Base-by-base conservation (phyloP, 495 filamentous ascomycete species). In the Amorphotheca resinae region DNA sequence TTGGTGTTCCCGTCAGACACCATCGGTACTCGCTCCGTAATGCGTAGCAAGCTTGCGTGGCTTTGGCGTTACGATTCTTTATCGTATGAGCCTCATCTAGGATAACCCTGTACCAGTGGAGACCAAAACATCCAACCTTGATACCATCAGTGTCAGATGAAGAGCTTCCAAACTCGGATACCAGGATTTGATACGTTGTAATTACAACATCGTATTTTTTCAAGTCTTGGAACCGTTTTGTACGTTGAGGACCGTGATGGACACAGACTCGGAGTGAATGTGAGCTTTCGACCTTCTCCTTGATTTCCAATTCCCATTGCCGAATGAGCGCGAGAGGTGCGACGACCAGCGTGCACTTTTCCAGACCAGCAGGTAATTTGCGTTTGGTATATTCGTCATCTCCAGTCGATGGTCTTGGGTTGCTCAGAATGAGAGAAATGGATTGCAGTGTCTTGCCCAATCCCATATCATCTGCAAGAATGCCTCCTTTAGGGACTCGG, bases 31-130 rank as follows among this genome's bases (percentile, higher is more conserved):
- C 79, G 16, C 84, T 72, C 37, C 78, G 67, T 18, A 98, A 64
- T 2, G 82, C 80, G 58, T 76, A 98, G 39, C 77, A 82, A 14
- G 89, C 86, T 53, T 94, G 80, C 0, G 91, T 91, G 8, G 80
- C 79, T 63, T 98, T 98, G 12, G 91, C 87, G 54, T 91, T 94
- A 18, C 87, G 79, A 60, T 98, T 98, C 63, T 96, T 96, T 69
- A 98, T 96, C 18, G 83, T 93, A 61, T 95, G 91, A 3, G 91
- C 91, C 64, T 98, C 91, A 48, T 98, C 91, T 12, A 96, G 72
- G 38, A 98, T 89, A 46, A 95, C 76, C 15, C 91, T 83, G 58
- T 86, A 95, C 91, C 91, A 98, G 56, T 88, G 77, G 6, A 94
- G 64, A 35, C 84, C 85, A 54, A 96, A 95, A 45, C 88, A 84